Base-by-base conservation (phyloP, 331 rosid genomes). In the Telfairia occidentalis region DNA sequence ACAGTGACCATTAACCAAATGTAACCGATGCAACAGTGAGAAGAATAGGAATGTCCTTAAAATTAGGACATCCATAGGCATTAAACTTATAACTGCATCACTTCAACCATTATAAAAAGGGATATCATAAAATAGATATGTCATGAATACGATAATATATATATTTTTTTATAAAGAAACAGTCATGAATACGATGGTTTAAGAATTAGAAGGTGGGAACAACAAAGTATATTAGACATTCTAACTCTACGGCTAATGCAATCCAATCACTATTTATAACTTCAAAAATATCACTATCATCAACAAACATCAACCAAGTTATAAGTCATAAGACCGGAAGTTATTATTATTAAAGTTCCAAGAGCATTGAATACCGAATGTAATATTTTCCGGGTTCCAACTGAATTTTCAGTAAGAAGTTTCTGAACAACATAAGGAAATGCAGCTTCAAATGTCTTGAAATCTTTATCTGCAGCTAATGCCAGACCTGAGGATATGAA, bases 361-460 rank as follows among this genome's bases (percentile, higher is more conserved):
- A 69, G 34, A 73, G 73, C 37, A 79, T 65, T 40, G 49, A 43
- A 73, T 85, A 91, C 98, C 90, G 96, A 89, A 78, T 89, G 89
- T 76, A 91, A 81, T 75, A 94, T 94, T 50, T 86, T 88, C 77
- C 87, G 89, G 32, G 90, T 85, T 34, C 76, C 92, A 26, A 87
- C 80, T 45, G 98, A 88, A 80, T 94, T 94, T 73, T 94, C 97
- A 29, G 97, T 94, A 66, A 91, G 89, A 77, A 94, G 95, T 78
- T 94, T 94, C 81, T 85, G 91, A 55, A 87, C 93, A 70, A 94
- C 98, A 63, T 85, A 91, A 66, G 98, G 97, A 75, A 89, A 91
- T 77, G 97, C 98, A 74, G 97, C 92, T 85, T 89, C 97, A 86
- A 94, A 94, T 76, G 98, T 94, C 85, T 91, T 94, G 57, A 91